A percentile compares a stretch with the other conserved stretches of the same genome.
Evolutionary conservation across 345 rosid genomes (phyloP).

Genomic region (Citrus mangshanensis): DNA sequence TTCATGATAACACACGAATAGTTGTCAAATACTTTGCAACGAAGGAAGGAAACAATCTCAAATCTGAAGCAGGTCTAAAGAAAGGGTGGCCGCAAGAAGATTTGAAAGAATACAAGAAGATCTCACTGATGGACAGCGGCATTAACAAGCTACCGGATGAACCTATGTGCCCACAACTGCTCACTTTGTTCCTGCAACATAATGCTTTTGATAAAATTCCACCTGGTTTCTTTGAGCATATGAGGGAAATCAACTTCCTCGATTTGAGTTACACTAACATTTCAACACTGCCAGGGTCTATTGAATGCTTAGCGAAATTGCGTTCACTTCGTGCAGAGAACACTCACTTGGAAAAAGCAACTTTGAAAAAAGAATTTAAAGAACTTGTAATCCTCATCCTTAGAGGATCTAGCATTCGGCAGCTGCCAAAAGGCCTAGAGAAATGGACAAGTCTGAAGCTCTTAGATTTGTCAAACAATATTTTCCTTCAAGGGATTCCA

Average conservation of each 20-base stretch:
- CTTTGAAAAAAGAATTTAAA: conserved; percentile 17
- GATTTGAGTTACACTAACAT: conserved; percentile 9
- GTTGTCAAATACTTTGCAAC: background rate
- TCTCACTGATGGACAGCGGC: conserved; percentile 6
- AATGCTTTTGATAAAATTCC: conserved; percentile 1
- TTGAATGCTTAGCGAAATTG: conserved; percentile 8
- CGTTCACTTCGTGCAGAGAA: conserved; percentile 19
- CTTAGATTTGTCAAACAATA: conserved; percentile 24
- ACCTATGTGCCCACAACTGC: conserved; percentile 24
- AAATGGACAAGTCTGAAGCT: conserved; percentile 16
- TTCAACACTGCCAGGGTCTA: conserved; percentile 13
- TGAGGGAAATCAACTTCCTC: conserved; percentile 19
- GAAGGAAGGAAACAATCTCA: background rate
- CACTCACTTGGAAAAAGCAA: conserved; percentile 11
- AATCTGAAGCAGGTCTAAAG: conserved; percentile 3
- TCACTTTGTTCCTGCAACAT: conserved; percentile 4
- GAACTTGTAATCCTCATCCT: conserved; percentile 31
- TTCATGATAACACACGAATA: background rate
- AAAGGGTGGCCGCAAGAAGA: conserved; percentile 2
- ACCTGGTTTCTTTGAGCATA: conserved; percentile 17
- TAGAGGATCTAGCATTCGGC: conserved; percentile 2
- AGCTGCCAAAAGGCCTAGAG: conserved; percentile 25
- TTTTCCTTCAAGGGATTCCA: conserved; percentile 21
- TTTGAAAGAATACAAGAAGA: background rate
- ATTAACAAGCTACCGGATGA: conserved; percentile 15